Evolutionary conservation across 805 yeast genomes (phyloP), one percentile per base, ranked within the genome.

Genomic region (Spathaspora boniae): DNA sequence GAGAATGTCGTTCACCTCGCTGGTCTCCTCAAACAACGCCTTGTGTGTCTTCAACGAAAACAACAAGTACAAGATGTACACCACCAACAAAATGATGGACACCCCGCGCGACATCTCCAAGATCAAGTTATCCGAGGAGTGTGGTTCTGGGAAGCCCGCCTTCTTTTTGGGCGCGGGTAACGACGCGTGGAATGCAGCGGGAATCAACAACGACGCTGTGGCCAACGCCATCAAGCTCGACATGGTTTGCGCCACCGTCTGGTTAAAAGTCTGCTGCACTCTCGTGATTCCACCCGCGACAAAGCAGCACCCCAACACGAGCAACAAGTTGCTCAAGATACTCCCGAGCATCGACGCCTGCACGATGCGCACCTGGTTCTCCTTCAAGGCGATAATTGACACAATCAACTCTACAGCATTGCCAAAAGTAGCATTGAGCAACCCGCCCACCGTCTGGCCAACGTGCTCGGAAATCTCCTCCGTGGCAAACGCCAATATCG

Each of bases 201-300:
- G 98, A 34, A 93, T 80, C 53, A 93, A 62, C 49, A 93, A 70
- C 2, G 96, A 89, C 25, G 93, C 82, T 31, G 93, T 81, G 3
- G 96, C 86, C 38, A 93, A 78, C 2, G 95, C 95, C 78, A 93
- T 76, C 45, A 93, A 71, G 1, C 97, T 88, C 22, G 88, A 77
- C 98, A 93, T 93, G 6, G 98, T 89, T 62, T 93, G 98, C 4
- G 98, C 98, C 6, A 89, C 97, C 1, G 98, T 91, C 61, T 86
- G 95, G 67, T 88, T 88, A 66, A 93, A 93, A 1, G 73, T 73
- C 60, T 93, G 98, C 58, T 85, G 93, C 24, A 82, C 71, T 44
- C 93, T 76, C 46, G 85, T 82, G 56, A 81, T 74, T 12, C 98
- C 98, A 38, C 98, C 98, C 27, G 85, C 88, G 11, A 91, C 62